Base-by-base conservation (phyloP, 495 filamentous ascomycete species). In the Neurospora discreta region DNA sequence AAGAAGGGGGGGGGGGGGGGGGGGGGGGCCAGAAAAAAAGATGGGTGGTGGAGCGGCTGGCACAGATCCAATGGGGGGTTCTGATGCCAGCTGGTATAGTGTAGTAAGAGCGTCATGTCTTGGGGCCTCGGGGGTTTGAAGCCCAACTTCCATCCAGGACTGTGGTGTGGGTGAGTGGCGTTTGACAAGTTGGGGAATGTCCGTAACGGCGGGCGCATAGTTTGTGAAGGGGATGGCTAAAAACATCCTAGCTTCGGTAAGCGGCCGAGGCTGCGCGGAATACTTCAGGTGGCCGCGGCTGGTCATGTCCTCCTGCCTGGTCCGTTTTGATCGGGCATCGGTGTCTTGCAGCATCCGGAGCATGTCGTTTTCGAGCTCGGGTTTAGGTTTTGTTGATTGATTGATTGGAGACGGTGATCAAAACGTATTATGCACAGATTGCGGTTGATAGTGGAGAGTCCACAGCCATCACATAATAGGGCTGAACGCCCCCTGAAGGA, bases 161-260 rank as follows among this genome's bases (percentile, higher is more conserved):
- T 26, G 10, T 58, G 46, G 26, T 26, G 10, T 30, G 46, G 26
- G 23, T 9, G 13, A 16, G 52, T 60, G 52, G 52, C 52, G 52
- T 15, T 60, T 60, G 6, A 33, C 9, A 30, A 15, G 13, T 65
- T 78, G 77, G 77, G 77, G 77, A 76, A 78, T 76, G 75, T 78
- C 77, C 77, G 77, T 60, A 60, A 60, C 52, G 26, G 23, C 26
- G 52, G 20, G 42, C 18, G 42, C n/a, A 18, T n/a, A n/a, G n/a
- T n/a, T n/a, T n/a, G n/a, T n/a, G n/a, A n/a, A n/a, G n/a, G n/a
- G 41, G 16, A 16, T 18, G 2, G 43, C 20, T 10, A 10, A 23
- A 52, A 10, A 46, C 43, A 46, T n/a, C 43, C n/a, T 52, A 20
- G 23, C 52, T 30, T 30, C 52, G 52, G 23, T 60, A 23, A 60